Evolutionary conservation across 257 asterid genomes (phyloP).

Genomic region (Nicotiana attenuata): DNA sequence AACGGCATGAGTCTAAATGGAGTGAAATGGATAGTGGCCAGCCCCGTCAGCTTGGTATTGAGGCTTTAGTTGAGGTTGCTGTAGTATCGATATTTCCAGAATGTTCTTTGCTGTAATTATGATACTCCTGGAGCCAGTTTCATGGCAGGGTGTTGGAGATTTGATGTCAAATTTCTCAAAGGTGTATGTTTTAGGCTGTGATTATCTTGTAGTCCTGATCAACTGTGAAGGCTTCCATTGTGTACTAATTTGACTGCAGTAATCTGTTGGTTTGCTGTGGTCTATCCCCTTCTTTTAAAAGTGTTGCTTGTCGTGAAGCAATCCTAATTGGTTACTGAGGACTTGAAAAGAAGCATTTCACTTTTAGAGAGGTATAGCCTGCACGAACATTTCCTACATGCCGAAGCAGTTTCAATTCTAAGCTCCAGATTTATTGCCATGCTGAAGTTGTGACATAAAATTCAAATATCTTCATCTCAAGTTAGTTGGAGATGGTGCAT

Average conservation of each 20-base stretch:
- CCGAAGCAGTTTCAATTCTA: not conserved
- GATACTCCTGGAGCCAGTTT: not conserved
- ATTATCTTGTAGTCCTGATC: not conserved
- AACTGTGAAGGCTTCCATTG: not conserved
- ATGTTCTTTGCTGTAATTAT: not conserved
- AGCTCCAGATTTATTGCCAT: not conserved
- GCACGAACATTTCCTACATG: not conserved
- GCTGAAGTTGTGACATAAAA: not conserved
- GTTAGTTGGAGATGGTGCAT: not conserved
- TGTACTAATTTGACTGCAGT: not conserved
- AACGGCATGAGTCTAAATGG: not conserved
- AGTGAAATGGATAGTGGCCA: not conserved
- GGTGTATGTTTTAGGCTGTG: not conserved
- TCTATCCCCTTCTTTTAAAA: not conserved
- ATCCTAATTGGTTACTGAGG: not conserved
- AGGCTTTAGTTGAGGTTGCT: not conserved
- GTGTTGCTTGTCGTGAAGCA: not conserved
- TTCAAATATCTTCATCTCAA: constrained; percentile 3
- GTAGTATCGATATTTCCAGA: not conserved
- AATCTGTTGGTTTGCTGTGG: not conserved
- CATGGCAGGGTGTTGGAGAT: not conserved
- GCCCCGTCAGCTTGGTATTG: not conserved
- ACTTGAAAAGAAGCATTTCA: not conserved
- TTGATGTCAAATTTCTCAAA: not conserved
- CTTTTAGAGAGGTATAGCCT: not conserved